Percentiles rank a stretch among this genome's conserved stretches.
Conservation (phyloP, 1,139 yeast species). For the Suhomyces wounanorum region DNA sequence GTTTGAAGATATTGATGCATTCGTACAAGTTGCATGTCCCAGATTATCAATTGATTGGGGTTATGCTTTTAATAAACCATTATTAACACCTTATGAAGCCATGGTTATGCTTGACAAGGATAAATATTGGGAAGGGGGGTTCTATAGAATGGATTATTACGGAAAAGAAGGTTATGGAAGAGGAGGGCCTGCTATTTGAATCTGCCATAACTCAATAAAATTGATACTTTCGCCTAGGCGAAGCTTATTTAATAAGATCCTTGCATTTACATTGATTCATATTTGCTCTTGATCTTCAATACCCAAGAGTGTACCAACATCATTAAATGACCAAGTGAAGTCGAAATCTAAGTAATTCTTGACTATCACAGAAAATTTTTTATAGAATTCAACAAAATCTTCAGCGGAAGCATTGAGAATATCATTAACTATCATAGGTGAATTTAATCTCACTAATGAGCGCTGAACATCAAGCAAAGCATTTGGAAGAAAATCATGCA, state of each 20-base stretch:
- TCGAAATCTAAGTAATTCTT: constrained; percentile 41
- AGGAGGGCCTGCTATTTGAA: constrained; percentile 39
- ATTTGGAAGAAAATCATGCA: constrained; percentile 56
- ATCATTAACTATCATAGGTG: constrained; percentile 62
- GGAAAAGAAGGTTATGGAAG: constrained; percentile 91
- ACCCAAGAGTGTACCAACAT: constrained; percentile 59
- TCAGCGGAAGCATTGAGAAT: constrained; percentile 52
- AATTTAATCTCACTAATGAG: constrained; percentile 56
- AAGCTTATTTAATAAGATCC: background rate
- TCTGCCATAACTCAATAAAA: background rate
- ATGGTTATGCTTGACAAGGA: constrained; percentile 85
- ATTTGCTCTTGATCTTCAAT: background rate
- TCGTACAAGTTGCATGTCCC: constrained; percentile 98
- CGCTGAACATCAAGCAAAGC: constrained; percentile 65
- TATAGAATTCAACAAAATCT: constrained; percentile 54
- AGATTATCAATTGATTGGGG: constrained; percentile 98
- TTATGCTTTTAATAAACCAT: constrained; percentile 89
- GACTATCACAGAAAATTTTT: constrained; percentile 44
- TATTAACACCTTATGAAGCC: constrained; percentile 94
- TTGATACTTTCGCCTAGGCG: background rate
- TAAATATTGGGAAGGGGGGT: constrained; percentile 60
- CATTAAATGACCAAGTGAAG: constrained; percentile 56
- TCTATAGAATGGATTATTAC: constrained; percentile 96
- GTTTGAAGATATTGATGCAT: constrained; percentile 92
- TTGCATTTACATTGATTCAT: background rate